These are phyloP conservation scores for Rhodofomes roseus DNA, from an alignment of 1,284 basidiomycete genomes.

Conservation along the genomic window DNA sequence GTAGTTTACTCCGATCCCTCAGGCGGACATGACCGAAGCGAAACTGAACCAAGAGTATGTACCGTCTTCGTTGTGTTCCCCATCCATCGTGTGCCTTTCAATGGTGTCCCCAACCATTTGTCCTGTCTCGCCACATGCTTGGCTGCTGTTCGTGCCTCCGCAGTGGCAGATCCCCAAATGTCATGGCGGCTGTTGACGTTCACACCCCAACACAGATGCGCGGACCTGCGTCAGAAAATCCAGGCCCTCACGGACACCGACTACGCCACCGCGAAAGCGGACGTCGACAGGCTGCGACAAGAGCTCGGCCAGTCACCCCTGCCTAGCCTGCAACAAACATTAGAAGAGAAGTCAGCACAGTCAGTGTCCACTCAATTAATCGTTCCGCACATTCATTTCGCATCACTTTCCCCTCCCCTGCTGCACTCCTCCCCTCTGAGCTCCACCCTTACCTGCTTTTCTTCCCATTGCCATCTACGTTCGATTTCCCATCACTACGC, in stretches of 20 bases:
- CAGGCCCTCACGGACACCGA: constrained; percentile 65
- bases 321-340: constrained; percentile 61
- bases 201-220: constrained; percentile 40
- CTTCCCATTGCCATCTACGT: not conserved
- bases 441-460: not conserved
- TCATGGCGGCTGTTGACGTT: not conserved
- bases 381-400: constrained; percentile 2
- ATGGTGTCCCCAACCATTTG: not conserved
- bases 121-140: too few relatives aligned
- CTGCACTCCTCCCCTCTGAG: not conserved
- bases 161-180: not conserved
- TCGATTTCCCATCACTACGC: not conserved
- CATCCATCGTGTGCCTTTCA: not conserved
- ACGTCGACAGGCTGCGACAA: constrained; percentile 67
- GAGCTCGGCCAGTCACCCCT: constrained; percentile 73
- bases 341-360: constrained; percentile 73
- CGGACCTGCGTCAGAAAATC: constrained; percentile 62
- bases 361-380: constrained; percentile 34
- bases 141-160: not conserved
- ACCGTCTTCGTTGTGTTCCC: not conserved
- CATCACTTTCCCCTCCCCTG: not conserved
- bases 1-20: constrained; percentile 11
- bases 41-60: constrained; percentile 61
- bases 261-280: constrained; percentile 64
- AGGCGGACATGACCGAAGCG: constrained; percentile 53